phyloP scores from a whole-genome alignment of 306 rosid genomes.

The Ziziphus jujuba region DNA sequence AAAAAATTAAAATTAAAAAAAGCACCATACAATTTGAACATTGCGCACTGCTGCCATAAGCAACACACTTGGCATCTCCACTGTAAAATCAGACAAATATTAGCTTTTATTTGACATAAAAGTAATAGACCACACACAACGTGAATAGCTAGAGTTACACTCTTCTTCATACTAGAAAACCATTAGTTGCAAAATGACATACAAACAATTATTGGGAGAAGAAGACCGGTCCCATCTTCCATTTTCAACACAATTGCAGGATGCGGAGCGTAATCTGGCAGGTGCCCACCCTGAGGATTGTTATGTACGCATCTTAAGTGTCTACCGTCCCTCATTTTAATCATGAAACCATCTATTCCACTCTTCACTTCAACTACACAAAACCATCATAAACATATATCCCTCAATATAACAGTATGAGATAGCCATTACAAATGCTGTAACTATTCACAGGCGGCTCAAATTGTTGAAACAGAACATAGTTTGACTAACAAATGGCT shows the following conservation, averaged over 20 bases:
- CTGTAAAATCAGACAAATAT: slow-evolving; percentile 51
- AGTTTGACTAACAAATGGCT: not conserved
- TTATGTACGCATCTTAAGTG: slow-evolving; percentile 86
- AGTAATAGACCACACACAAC: slow-evolving; percentile 15
- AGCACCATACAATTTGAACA: slow-evolving; percentile 87
- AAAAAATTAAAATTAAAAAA: not conserved
- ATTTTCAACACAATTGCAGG: slow-evolving; percentile 96
- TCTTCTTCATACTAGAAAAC: slow-evolving; percentile 9
- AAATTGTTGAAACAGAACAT: not conserved
- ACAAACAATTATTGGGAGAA: slow-evolving; percentile 99
- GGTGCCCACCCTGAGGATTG: slow-evolving; percentile 94
- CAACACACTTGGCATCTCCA: slow-evolving; percentile 94
- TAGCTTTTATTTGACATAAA: slow-evolving; percentile 19
- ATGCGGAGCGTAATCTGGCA: slow-evolving; percentile 97
- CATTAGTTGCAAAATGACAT: slow-evolving; percentile 35
- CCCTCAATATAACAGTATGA: not conserved
- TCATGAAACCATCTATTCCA: slow-evolving; percentile 87
- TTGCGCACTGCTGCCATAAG: slow-evolving; percentile 93
- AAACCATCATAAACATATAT: slow-evolving; percentile 17
- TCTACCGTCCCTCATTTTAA: slow-evolving; percentile 97
- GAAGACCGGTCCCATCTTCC: slow-evolving; percentile 96
- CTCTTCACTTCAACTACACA: slow-evolving; percentile 97
- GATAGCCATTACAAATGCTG: not conserved
- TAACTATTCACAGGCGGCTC: not conserved
- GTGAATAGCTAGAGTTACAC: slow-evolving; percentile 6